These are phyloP conservation scores for Tuber magnatum DNA, from an alignment of 495 filamentous ascomycete species.

Conservation along the genomic window DNA sequence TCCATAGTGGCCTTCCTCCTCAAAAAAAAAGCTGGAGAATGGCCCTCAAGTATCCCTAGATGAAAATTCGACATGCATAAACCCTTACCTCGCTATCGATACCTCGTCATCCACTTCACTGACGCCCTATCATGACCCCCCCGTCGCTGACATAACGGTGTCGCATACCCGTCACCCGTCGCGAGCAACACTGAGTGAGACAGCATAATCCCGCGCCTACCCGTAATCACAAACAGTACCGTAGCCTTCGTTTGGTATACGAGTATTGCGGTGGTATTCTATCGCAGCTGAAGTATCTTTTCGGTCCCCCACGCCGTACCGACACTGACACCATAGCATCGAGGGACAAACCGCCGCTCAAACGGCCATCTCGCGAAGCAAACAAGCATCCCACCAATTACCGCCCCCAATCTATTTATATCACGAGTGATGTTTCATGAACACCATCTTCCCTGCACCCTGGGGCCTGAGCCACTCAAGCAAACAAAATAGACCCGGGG, in stretches of 20 bases:
- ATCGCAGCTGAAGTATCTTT: neutral
- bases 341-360: neutral
- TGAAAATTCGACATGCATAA: too few relatives aligned
- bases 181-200: neutral
- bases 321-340: neutral
- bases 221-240: neutral
- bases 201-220: neutral
- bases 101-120: too few relatives aligned
- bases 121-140: too few relatives aligned
- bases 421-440: constrained; percentile 1
- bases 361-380: neutral
- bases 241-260: neutral
- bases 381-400: neutral
- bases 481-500: neutral
- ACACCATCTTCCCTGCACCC: neutral
- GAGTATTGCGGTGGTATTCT: neutral
- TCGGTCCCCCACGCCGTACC: neutral
- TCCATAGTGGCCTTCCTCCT: too few relatives aligned
- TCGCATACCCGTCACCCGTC: too few relatives aligned
- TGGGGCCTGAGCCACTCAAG: neutral
- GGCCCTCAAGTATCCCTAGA: too few relatives aligned
- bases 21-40: too few relatives aligned
- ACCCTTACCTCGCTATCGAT: too few relatives aligned
- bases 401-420: constrained; percentile 1
- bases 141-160: too few relatives aligned